These are phyloP conservation scores for Sporisorium reilianum DNA, from an alignment of 1,284 basidiomycete genomes.

Conservation along the genomic window DNA sequence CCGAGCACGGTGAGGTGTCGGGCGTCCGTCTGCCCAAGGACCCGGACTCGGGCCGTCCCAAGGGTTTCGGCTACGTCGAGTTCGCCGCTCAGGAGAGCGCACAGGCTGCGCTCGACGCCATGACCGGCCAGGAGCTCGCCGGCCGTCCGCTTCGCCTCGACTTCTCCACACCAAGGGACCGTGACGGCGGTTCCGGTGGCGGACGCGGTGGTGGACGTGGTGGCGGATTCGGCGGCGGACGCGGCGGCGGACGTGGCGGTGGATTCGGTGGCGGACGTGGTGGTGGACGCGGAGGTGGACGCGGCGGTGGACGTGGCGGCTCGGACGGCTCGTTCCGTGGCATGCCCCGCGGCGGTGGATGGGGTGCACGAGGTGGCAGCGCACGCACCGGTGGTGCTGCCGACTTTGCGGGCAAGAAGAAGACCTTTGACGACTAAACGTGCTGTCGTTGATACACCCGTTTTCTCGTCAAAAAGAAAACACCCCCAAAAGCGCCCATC, in stretches of 20 bases:
- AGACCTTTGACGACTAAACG: conserved; percentile 76
- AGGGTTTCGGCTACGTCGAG: conserved; percentile 98
- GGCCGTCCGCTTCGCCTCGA: conserved; percentile 87
- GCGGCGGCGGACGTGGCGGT: conserved; percentile 58
- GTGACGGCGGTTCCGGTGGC: conserved; percentile 73
- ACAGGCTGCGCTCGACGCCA: conserved; percentile 80
- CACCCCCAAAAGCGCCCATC: conserved; percentile 40
- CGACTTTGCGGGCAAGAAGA: conserved; percentile 82
- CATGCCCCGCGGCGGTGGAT: conserved; percentile 69
- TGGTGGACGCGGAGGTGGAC: conserved; percentile 77
- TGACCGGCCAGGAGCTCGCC: conserved; percentile 82
- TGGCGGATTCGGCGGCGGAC: conserved; percentile 70
- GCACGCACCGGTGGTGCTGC: conserved; percentile 81
- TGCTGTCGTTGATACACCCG: conserved; percentile 9
- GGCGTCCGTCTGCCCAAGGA: conserved; percentile 93
- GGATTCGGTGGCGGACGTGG: conserved; percentile 49
- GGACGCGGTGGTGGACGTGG: conserved; percentile 72
- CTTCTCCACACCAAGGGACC: conserved; percentile 84
- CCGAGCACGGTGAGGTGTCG: conserved; percentile 88
- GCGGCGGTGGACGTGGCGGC: conserved; percentile 72
- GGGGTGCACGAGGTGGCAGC: conserved; percentile 53
- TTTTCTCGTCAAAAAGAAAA: neutral
- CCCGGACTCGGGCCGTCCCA: conserved; percentile 87
- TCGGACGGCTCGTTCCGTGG: conserved; percentile 72
- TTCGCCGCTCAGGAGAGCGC: conserved; percentile 85